Percentiles rank a stretch among this genome's conserved stretches.
Conservation (phyloP, 306 rosid genomes). For the Alnus rubra region DNA sequence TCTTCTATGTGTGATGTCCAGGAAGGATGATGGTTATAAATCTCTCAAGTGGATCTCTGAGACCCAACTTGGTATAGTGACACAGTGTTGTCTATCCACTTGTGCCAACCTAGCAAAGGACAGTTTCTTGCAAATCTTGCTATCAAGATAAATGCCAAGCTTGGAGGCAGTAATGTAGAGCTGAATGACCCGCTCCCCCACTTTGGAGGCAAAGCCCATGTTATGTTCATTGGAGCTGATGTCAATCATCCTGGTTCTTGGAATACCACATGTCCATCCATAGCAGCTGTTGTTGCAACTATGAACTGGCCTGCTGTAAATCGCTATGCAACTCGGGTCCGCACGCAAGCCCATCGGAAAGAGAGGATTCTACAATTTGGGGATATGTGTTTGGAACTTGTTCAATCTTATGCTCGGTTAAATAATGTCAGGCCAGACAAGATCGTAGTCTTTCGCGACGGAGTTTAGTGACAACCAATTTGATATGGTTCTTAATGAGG, state of each 20-base stretch:
- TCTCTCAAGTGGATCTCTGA: constrained; percentile 70
- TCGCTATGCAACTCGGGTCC: constrained; percentile 74
- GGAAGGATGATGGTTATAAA: constrained; percentile 61
- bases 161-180: constrained; percentile 88
- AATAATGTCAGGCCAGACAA: constrained; percentile 54
- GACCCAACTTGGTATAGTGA: constrained; percentile 70
- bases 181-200: constrained; percentile 48
- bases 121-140: constrained; percentile 59
- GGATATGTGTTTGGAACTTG: constrained; percentile 63
- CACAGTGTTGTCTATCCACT: constrained; percentile 72
- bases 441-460: constrained; percentile 71
- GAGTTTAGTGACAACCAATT: constrained; percentile 80
- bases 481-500: constrained; percentile 86
- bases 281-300: constrained; percentile 76
- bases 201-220: constrained; percentile 49
- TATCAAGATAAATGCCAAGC: constrained; percentile 82
- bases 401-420: constrained; percentile 38
- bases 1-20: constrained; percentile 73
- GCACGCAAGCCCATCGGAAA: constrained; percentile 47
- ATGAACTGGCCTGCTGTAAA: constrained; percentile 83
- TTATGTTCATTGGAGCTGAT: constrained; percentile 84
- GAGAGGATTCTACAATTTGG: constrained; percentile 65
- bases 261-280: constrained; percentile 55
- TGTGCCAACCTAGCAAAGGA: constrained; percentile 39
- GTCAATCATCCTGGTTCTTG: constrained; percentile 69